A percentile compares a stretch with the other conserved stretches of the same genome.
Evolutionary conservation across 768 basidiomycete genomes (phyloP).

Genomic region (Boletus rufocinnamomeus): DNA sequence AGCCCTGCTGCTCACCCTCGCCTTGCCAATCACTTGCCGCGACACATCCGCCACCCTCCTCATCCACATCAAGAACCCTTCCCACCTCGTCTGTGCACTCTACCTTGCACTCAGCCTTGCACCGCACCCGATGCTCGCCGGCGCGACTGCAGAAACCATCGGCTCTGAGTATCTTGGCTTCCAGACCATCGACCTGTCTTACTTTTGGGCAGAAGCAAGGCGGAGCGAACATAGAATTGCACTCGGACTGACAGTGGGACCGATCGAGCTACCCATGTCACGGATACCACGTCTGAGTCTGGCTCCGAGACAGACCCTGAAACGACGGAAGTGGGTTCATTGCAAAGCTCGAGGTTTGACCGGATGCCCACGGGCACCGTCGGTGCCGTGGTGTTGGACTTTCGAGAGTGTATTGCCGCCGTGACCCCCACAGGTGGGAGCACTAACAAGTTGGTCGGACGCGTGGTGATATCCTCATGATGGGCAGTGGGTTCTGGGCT

Average conservation of each 20-base stretch:
- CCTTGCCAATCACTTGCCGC: constrained; percentile 58
- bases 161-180: constrained; percentile 53
- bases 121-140: constrained; percentile 74
- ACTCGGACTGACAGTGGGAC: constrained; percentile 71
- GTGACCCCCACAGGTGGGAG: constrained; percentile 80
- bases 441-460: constrained; percentile 81
- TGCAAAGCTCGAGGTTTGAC: constrained; percentile 14
- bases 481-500: constrained; percentile 83
- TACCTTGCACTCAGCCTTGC: constrained; percentile 66
- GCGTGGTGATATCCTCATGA: constrained; percentile 75
- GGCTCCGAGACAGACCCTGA: constrained; percentile 19
- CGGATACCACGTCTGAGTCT: constrained; percentile 11
- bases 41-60: constrained; percentile 67
- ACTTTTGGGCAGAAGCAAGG: constrained; percentile 72
- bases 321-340: constrained; percentile 20
- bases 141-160: constrained; percentile 60
- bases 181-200: constrained; percentile 66
- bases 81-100: constrained; percentile 62
- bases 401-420: constrained; percentile 67
- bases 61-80: constrained; percentile 72
- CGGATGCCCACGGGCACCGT: constrained; percentile 74
- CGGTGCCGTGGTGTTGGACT: constrained; percentile 79
- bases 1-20: constrained; percentile 64
- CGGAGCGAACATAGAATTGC: constrained; percentile 77
- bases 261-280: constrained; percentile 39